Conservation (phyloP, 345 rosid species). For the Lepidium didymum region DNA sequence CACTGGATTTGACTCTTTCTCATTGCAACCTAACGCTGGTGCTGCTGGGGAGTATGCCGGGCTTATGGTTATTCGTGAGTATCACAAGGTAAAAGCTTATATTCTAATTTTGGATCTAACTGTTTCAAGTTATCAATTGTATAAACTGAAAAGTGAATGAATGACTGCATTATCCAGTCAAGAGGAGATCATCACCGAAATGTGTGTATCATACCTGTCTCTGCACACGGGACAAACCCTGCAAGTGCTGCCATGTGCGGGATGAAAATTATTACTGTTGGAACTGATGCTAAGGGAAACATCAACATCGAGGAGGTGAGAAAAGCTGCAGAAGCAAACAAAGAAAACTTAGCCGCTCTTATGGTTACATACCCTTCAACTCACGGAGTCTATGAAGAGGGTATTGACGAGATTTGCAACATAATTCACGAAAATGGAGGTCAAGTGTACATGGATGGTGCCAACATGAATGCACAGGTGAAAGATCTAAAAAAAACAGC, state of each 20-base stretch:
- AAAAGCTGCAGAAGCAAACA: conserved; percentile 91
- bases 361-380: conserved; percentile 99
- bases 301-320: conserved; percentile 81
- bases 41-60: conserved; percentile 99
- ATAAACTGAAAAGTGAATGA: conserved; percentile 9
- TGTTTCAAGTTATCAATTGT: background rate
- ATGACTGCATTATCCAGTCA: conserved; percentile 43
- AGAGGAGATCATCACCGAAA: conserved; percentile 96
- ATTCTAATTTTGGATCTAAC: background rate
- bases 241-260: conserved; percentile 99
- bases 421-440: conserved; percentile 96
- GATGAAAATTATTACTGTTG: conserved; percentile 91
- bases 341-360: conserved; percentile 81
- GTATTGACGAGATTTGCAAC: conserved; percentile 89
- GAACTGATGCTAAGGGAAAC: conserved; percentile 98
- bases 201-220: conserved; percentile 97
- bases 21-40: conserved; percentile 99
- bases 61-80: conserved; percentile 98
- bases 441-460: conserved; percentile 99
- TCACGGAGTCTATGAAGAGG: conserved; percentile 96
- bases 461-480: conserved; percentile 99
- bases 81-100: conserved; percentile 59
- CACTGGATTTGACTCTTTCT: conserved; percentile 97
- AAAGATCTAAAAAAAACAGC: conserved; percentile 61
- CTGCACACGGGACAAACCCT: conserved; percentile 99